These are phyloP conservation scores for Capronia americana DNA, from an alignment of 2,329 filamentous ascomycete genomes.

Conservation along the genomic window DNA sequence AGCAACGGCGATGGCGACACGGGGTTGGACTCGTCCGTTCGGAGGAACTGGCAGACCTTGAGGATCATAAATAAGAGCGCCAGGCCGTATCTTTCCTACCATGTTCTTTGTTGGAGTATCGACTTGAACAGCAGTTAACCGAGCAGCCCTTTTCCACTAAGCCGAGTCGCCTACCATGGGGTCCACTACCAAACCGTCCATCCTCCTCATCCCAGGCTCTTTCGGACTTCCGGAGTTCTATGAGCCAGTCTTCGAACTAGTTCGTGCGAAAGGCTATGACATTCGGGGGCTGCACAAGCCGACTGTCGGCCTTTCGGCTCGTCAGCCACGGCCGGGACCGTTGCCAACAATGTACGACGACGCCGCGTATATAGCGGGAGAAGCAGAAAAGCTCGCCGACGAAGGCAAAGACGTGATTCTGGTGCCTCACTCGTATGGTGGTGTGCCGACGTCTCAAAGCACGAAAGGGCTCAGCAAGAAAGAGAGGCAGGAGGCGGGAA, in stretches of 20 bases:
- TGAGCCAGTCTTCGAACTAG: slow-evolving; percentile 23
- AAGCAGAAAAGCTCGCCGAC: slow-evolving; percentile 29
- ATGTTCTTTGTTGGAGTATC: neutral
- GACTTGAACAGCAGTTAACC: neutral
- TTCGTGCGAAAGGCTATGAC: slow-evolving; percentile 26
- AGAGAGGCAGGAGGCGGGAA: slow-evolving; percentile 41
- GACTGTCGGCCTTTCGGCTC: slow-evolving; percentile 28
- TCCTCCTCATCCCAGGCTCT: slow-evolving; percentile 31
- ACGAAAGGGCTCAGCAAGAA: slow-evolving; percentile 43
- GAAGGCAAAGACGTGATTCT: slow-evolving; percentile 43
- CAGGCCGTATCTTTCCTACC: no score
- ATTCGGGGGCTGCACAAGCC: slow-evolving; percentile 28
- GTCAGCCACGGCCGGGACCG: slow-evolving; percentile 32
- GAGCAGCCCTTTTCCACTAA: neutral
- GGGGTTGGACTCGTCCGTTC: slow-evolving; percentile 8
- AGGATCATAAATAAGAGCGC: neutral
- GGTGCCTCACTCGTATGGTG: slow-evolving; percentile 46
- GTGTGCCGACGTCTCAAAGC: slow-evolving; percentile 38
- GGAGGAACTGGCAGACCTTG: neutral
- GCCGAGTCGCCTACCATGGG: slow-evolving; percentile 10
- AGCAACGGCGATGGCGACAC: neutral
- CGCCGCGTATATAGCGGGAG: slow-evolving; percentile 41
- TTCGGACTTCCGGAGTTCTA: slow-evolving; percentile 25
- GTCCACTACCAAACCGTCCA: slow-evolving; percentile 14
- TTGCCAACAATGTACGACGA: slow-evolving; percentile 45